Evolutionary conservation across 129 eudicot species (phyloP), one percentile per base, ranked within the genome.

Genomic region (Smallanthus sonchifolius): DNA sequence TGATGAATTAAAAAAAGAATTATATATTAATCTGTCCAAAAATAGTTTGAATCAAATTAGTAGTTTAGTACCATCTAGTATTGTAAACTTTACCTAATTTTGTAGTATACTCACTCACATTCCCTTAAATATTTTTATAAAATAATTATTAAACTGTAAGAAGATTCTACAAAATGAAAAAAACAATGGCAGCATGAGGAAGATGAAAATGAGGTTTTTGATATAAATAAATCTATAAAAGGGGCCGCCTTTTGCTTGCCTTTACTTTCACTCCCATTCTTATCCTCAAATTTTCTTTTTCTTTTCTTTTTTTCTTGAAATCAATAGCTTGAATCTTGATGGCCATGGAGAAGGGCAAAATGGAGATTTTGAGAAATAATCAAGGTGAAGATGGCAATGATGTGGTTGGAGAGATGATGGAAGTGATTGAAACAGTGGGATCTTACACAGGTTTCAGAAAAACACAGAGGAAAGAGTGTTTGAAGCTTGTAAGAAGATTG

Each of bases 401-500:
- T 37, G 54, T 84, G 79, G 80, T 82, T 36, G 51, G 57, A 10
- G 87, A 84, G 70, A 80, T 85, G 85, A 39, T 78, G 67, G 73
- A 83, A 34, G 42, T 80, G 80, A 87, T 87, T 10, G 83, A 80
- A 45, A 78, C 80, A 17, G 85, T 87, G 51, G 86, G 84, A 59
- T 82, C 85, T 19, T 87, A 79, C 48, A 70, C 14, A 9, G 63
- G 76, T 48, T 87, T 80, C 72, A 70, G 87, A 45, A 85, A 71
- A 71, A 85, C 89, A 30, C 93, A 88, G 69, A 83, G 86, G 67
- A 85, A 88, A 59, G 93, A 85, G 74, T 85, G 87, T 72, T 59
- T 80, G 49, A 85, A 73, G 51, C 83, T 88, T 48, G 87, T 85
- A 34, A 83, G 90, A 73, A 83, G 93, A 70, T 74, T 88, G 77